These are phyloP conservation scores for Penicillium paxilli DNA, from an alignment of 495 filamentous ascomycete genomes.

Conservation along the genomic window DNA sequence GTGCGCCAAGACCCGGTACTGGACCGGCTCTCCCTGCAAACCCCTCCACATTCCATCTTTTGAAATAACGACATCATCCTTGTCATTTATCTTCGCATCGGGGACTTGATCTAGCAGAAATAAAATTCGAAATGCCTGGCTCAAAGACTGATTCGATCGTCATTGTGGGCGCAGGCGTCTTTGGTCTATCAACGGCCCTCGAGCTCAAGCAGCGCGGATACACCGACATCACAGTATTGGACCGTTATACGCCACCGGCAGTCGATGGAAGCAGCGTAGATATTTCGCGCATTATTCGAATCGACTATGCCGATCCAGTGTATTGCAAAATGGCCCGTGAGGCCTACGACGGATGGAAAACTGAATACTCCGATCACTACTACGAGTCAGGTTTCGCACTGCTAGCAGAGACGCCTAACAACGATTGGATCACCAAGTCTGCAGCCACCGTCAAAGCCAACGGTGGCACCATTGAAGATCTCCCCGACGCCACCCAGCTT, in stretches of 20 bases:
- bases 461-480: constrained; percentile 24
- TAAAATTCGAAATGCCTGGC: constrained; percentile 15
- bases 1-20: constrained; percentile 23
- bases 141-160: constrained; percentile 34
- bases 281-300: constrained; percentile 65
- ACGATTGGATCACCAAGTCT: constrained; percentile 27
- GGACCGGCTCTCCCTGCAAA: background rate
- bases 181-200: constrained; percentile 31
- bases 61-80: background rate
- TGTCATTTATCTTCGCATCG: no score
- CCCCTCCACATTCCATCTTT: constrained; percentile 6
- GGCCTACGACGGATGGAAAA: constrained; percentile 65
- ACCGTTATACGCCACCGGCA: constrained; percentile 54
- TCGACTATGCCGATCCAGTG: constrained; percentile 67
- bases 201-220: constrained; percentile 28
- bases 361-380: constrained; percentile 31
- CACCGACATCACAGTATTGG: constrained; percentile 46
- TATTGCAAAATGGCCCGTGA: constrained; percentile 63
- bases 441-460: constrained; percentile 15
- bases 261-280: constrained; percentile 62
- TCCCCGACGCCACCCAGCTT: constrained; percentile 20
- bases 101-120: no score
- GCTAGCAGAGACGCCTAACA: constrained; percentile 24
- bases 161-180: constrained; percentile 37
- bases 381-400: constrained; percentile 29